Base-by-base conservation (phyloP, 169 alveolate genomes). In the Cryptosporidium canis region DNA sequence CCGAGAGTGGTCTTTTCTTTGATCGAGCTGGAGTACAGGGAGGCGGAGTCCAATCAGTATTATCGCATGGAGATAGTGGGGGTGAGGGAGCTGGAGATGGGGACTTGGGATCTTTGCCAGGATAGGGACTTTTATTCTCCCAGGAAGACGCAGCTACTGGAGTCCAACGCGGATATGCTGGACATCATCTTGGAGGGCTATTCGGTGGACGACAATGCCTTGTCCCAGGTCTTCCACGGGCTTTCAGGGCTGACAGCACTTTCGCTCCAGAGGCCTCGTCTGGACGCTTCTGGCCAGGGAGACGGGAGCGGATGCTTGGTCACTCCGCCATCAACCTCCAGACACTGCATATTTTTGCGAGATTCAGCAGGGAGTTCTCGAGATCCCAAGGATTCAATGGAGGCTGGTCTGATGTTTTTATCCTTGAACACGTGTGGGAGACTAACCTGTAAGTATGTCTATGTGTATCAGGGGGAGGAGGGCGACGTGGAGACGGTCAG, bases 391-490 rank as follows among this genome's bases (percentile, higher is more conserved):
- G 47, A 43, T 35, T 4, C 5, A 24, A n/a, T 39, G 0, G 27
- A 67, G 24, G 77, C 55, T 8, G 18, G 70, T 58, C 27, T 77
- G 14, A 61, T 77, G n/a, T 39, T 77, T 39, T 39, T 77, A 3
- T 56, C 77, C 7, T 61, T 77, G 35, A 77, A 58, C 37, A 58
- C 65, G 8, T 77, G 87, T 58, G 87, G 87, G 44, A 77, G 87
- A 45, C 31, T 77, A n/a, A 29, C 77, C 3, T 29, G 53, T n/a
- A 27, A 2, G 7, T 39, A 44, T 18, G 11, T 77, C 6, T 56
- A 43, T 27, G n/a, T 70, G 63, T 0, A n/a, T 4, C 27, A 33
- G 27, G 18, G 44, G 45, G 27, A 61, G 68, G 29, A 5, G 47
- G 41, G n/a, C 24, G 27, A 0, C 47, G 29, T 29, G 27, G 45